Percentiles rank a stretch among this genome's conserved stretches.
Evolutionary conservation across 768 basidiomycete genomes (phyloP).

Genomic region (Rhodotorula babjevae): DNA sequence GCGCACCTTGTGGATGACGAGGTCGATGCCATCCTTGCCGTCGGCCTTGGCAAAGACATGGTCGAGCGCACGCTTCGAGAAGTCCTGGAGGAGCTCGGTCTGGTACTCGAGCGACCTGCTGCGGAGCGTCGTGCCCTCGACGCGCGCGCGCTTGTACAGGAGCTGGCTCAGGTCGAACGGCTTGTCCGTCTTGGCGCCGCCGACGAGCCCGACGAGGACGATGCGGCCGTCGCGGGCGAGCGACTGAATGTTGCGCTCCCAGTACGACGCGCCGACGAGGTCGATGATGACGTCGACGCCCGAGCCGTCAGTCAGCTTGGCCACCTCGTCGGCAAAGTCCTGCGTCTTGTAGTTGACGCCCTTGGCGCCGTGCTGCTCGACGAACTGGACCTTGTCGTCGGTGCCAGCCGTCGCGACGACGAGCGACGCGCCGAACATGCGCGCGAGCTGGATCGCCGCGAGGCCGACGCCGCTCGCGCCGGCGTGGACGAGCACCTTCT

Average conservation of each 20-base stretch:
- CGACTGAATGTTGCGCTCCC: slow-evolving; percentile 65
- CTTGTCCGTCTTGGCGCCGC: slow-evolving; percentile 51
- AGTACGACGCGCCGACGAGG: slow-evolving; percentile 63
- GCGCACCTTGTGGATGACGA: slow-evolving; percentile 70
- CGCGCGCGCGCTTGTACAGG: slow-evolving; percentile 74
- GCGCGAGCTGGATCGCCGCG: slow-evolving; percentile 80
- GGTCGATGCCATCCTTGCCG: slow-evolving; percentile 31
- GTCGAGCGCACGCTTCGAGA: slow-evolving; percentile 40
- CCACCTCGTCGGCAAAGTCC: slow-evolving; percentile 68
- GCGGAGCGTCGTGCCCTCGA: slow-evolving; percentile 78
- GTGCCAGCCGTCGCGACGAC: slow-evolving; percentile 84
- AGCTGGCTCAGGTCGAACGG: slow-evolving; percentile 57
- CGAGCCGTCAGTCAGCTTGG: slow-evolving; percentile 44
- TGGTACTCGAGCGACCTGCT: slow-evolving; percentile 72
- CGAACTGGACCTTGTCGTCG: slow-evolving; percentile 72
- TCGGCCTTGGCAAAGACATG: slow-evolving; percentile 32
- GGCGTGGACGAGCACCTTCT: slow-evolving; percentile 80
- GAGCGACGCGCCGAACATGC: slow-evolving; percentile 65
- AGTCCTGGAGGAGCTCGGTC: slow-evolving; percentile 55
- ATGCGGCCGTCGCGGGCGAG: slow-evolving; percentile 70
- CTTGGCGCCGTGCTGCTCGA: slow-evolving; percentile 55
- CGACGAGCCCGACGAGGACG: slow-evolving; percentile 62
- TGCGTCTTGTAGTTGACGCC: slow-evolving; percentile 75
- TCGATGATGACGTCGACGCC: slow-evolving; percentile 83
- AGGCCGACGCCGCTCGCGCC: slow-evolving; percentile 86